These are phyloP conservation scores for Colletotrichum acutatum DNA, from an alignment of 2,329 filamentous ascomycete genomes.

Conservation along the genomic window DNA sequence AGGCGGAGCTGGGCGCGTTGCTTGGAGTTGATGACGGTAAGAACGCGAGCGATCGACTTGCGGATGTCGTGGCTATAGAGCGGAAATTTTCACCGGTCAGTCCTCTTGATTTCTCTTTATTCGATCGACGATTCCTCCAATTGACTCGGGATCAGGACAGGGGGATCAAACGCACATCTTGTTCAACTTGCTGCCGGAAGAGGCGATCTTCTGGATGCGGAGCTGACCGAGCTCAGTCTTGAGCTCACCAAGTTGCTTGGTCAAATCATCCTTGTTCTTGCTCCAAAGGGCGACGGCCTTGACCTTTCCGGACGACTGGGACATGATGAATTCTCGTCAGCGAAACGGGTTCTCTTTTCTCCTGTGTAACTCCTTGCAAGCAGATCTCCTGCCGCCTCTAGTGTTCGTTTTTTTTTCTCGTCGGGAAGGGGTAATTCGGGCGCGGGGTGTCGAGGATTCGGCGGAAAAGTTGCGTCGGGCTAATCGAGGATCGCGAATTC, in stretches of 20 bases:
- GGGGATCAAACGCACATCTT: slow-evolving; percentile 79
- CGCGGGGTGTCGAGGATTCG: slow-evolving; percentile 20
- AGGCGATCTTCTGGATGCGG: slow-evolving; percentile 98
- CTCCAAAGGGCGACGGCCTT: slow-evolving; percentile 97
- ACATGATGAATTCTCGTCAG: slow-evolving; percentile 36
- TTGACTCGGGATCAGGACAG: background rate
- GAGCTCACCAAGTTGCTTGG: slow-evolving; percentile 93
- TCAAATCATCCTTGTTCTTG: slow-evolving; percentile 99
- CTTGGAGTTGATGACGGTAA: slow-evolving; percentile 99
- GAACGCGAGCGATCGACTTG: slow-evolving; percentile 98
- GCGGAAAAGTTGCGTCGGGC: slow-evolving; percentile 14
- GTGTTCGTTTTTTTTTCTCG: slow-evolving; percentile 17
- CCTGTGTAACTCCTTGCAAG: background rate
- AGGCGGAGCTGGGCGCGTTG: slow-evolving; percentile 97
- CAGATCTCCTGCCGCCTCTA: background rate
- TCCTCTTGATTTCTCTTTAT: slow-evolving; percentile 6
- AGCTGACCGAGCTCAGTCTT: slow-evolving; percentile 97
- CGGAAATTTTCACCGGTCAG: slow-evolving; percentile 28
- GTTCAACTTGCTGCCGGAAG: slow-evolving; percentile 94
- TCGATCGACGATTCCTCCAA: slow-evolving; percentile 33
- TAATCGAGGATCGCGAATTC: slow-evolving; percentile 21
- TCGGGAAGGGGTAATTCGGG: slow-evolving; percentile 8
- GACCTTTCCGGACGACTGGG: slow-evolving; percentile 72
- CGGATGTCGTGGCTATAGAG: slow-evolving; percentile 89
- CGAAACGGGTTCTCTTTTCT: slow-evolving; percentile 11